Evolutionary conservation across 108 stramenopile genomes (phyloP).

Genomic region (Nannochloropsis salina): DNA sequence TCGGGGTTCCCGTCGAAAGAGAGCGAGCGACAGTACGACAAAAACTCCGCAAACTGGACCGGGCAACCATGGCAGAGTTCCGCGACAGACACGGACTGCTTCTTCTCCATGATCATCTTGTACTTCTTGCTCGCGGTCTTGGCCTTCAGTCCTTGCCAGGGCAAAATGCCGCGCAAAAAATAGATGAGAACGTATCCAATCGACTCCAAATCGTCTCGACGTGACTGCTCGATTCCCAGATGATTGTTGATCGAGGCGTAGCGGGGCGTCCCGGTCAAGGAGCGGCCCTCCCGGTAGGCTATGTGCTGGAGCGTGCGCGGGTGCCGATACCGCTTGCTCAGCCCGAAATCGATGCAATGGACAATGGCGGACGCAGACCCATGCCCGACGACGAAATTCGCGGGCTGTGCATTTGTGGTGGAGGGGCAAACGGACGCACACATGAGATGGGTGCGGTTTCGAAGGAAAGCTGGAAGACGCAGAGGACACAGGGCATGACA

Average conservation of each 20-base stretch:
- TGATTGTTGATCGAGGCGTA: slow-evolving; percentile 98
- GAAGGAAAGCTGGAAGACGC: no score
- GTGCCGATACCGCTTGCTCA: slow-evolving; percentile 93
- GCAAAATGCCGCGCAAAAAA: slow-evolving; percentile 93
- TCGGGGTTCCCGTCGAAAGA: slow-evolving; percentile 98
- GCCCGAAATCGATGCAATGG: slow-evolving; percentile 96
- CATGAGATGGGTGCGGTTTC: no score
- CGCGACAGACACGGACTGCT: slow-evolving; percentile 51
- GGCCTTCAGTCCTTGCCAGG: slow-evolving; percentile 97
- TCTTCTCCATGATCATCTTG: slow-evolving; percentile 58
- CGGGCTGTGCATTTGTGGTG: slow-evolving; percentile 52
- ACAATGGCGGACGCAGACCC: slow-evolving; percentile 77
- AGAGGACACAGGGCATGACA: no score
- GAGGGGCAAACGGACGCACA: no score
- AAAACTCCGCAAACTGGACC: slow-evolving; percentile 90
- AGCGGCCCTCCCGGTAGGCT: slow-evolving; percentile 89
- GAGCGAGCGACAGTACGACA: slow-evolving; percentile 92
- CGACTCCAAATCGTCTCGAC: slow-evolving; percentile 91
- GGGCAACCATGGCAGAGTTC: slow-evolving; percentile 91
- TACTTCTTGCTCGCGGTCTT: slow-evolving; percentile 52
- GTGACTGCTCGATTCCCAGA: slow-evolving; percentile 92
- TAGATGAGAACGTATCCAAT: slow-evolving; percentile 97
- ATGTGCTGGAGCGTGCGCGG: slow-evolving; percentile 96
- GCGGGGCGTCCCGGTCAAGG: slow-evolving; percentile 74
- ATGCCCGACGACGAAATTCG: slow-evolving; percentile 91